These are phyloP conservation scores for Apiotrichum sp. DNA, from an alignment of 1,284 basidiomycete species.

Conservation along the genomic window DNA sequence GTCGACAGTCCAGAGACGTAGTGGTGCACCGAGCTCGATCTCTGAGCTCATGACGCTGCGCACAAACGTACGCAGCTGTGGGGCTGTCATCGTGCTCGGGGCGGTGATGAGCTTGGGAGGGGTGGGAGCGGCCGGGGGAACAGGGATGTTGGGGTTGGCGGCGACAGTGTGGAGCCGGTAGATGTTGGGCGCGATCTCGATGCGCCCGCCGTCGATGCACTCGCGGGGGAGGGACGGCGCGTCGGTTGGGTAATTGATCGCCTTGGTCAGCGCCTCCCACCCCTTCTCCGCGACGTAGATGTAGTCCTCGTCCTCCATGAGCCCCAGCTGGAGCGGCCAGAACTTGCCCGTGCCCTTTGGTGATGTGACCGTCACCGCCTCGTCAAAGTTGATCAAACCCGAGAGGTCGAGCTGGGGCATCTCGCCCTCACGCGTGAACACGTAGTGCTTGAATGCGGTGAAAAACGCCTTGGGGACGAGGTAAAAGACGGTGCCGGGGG, in stretches of 20 bases:
- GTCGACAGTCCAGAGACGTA: slow-evolving; percentile 26
- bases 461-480: slow-evolving; percentile 34
- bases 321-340: slow-evolving; percentile 40
- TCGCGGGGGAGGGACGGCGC: slow-evolving; percentile 50
- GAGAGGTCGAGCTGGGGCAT: slow-evolving; percentile 21
- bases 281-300: slow-evolving; percentile 68
- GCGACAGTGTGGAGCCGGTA: slow-evolving; percentile 56
- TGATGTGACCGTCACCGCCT: slow-evolving; percentile 22
- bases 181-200: slow-evolving; percentile 73
- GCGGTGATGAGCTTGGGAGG: slow-evolving; percentile 8
- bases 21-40: slow-evolving; percentile 4
- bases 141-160: slow-evolving; percentile 4
- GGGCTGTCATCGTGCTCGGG: slow-evolving; percentile 8
- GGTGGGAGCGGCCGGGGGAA: slow-evolving; percentile 11
- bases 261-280: slow-evolving; percentile 60
- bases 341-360: slow-evolving; percentile 9
- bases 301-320: slow-evolving; percentile 66
- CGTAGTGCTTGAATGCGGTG: slow-evolving; percentile 27
- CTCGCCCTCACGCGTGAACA: slow-evolving; percentile 12
- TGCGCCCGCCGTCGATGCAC: slow-evolving; percentile 49
- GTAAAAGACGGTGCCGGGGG: slow-evolving; percentile 29
- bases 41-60: slow-evolving; percentile 6
- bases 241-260: slow-evolving; percentile 5
- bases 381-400: slow-evolving; percentile 19
- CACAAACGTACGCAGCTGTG: slow-evolving; percentile 7